Conservation (phyloP, 176 grass and related monocot species). For the Oryza brachyantha region DNA sequence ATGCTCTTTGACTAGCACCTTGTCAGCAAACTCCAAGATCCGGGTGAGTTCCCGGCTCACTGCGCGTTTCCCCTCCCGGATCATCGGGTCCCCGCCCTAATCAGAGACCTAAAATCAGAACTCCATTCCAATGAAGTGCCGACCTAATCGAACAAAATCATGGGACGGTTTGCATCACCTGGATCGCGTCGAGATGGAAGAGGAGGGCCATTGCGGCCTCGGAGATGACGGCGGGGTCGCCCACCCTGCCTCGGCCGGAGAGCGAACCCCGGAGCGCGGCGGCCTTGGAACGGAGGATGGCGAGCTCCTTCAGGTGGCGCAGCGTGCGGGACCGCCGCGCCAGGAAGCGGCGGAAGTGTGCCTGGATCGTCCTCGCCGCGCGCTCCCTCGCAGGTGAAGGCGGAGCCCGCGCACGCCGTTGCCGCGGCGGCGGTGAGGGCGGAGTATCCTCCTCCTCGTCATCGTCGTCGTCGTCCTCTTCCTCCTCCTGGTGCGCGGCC, state of each 20-base stretch:
- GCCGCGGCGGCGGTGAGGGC: neutral
- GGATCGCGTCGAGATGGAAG: conserved; percentile 67
- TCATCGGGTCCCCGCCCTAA: conserved; percentile 78
- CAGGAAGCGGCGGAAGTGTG: conserved; percentile 77
- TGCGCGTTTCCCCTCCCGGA: conserved; percentile 71
- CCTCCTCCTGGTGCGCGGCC: neutral
- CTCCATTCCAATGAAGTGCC: neutral
- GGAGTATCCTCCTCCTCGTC: neutral
- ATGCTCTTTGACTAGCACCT: conserved; percentile 68
- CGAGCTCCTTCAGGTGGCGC: conserved; percentile 82
- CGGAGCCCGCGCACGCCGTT: neutral
- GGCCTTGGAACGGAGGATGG: conserved; percentile 64
- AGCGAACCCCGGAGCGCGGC: conserved; percentile 53
- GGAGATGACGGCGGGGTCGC: conserved; percentile 45
- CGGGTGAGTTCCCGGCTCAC: conserved; percentile 70
- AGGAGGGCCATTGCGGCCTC: conserved; percentile 61
- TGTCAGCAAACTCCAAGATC: conserved; percentile 84
- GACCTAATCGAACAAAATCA: neutral
- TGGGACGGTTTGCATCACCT: conserved; percentile 39
- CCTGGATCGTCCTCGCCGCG: conserved; percentile 83
- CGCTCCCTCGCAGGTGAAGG: conserved; percentile 41
- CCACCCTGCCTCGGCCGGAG: conserved; percentile 38
- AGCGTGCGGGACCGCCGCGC: conserved; percentile 77
- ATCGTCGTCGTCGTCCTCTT: neutral
- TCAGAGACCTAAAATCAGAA: conserved; percentile 29